phyloP scores from a whole-genome alignment of 2,329 filamentous ascomycete genomes.

The Chaetomium sp. region DNA sequence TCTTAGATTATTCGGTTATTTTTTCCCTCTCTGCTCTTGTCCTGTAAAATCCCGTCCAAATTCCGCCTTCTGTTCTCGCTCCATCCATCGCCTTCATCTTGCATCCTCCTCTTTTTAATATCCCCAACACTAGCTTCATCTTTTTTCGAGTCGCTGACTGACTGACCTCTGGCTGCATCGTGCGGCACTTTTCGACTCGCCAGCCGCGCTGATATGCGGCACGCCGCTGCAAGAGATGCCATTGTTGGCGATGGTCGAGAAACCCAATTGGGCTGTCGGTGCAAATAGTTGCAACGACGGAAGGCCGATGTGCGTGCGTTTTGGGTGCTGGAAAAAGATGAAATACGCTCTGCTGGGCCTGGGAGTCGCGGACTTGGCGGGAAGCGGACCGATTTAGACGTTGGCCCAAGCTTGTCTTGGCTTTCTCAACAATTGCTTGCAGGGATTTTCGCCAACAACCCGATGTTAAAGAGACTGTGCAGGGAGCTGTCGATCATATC shows the following conservation, averaged over 20 bases:
- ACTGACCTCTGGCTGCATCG: constrained; percentile 52
- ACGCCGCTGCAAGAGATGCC: constrained; percentile 60
- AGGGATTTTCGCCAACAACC: not conserved
- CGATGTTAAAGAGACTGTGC: not conserved
- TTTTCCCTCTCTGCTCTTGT: not conserved
- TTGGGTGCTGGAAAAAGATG: constrained; percentile 1
- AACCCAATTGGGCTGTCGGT: constrained; percentile 11
- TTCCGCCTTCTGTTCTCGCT: not conserved
- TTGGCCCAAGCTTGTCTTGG: constrained; percentile 10
- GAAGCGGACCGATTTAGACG: constrained; percentile 7
- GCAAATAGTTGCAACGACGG: constrained; percentile 4
- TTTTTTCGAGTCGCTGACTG: not conserved
- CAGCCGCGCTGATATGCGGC: constrained; percentile 57
- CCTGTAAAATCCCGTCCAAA: not conserved
- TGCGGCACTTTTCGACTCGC: constrained; percentile 47
- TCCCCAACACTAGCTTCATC: not conserved
- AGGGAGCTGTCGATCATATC: not conserved
- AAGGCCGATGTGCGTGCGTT: not conserved
- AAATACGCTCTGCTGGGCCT: not conserved
- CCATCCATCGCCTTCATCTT: not conserved
- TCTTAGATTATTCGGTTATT: not conserved
- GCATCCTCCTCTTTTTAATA: not conserved
- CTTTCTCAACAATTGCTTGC: constrained; percentile 5
- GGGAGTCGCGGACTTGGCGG: constrained; percentile 1
- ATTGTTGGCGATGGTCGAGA: constrained; percentile 36